These are phyloP conservation scores for Fusarium bulbicola DNA, from an alignment of 2,329 filamentous ascomycete species.

Conservation along the genomic window DNA sequence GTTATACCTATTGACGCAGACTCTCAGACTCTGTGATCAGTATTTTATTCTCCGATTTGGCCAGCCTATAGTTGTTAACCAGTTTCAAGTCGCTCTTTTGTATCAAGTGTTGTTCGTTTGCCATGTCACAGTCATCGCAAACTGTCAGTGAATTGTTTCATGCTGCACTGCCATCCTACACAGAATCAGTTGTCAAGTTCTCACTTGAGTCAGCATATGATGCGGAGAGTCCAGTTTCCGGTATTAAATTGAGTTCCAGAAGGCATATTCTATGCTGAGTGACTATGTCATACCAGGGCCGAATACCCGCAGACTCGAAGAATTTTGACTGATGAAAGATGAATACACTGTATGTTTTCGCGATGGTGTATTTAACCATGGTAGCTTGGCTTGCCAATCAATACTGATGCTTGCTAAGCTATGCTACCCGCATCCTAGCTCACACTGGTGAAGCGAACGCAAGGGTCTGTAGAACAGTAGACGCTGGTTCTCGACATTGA, in stretches of 20 bases:
- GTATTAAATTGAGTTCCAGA: background rate
- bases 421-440: slow-evolving; percentile 33
- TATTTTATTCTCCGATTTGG: background rate
- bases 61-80: background rate
- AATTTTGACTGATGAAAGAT: background rate
- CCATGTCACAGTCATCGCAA: slow-evolving; percentile 8
- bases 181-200: slow-evolving; percentile 24
- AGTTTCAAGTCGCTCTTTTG: background rate
- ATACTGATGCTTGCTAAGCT: slow-evolving; percentile 11
- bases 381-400: slow-evolving; percentile 10
- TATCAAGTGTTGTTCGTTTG: background rate
- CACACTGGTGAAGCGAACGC: slow-evolving; percentile 27
- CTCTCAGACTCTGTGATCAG: background rate
- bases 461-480: slow-evolving; percentile 16
- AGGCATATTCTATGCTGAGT: background rate
- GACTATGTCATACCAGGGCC: background rate
- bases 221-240: slow-evolving; percentile 15
- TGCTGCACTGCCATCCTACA: slow-evolving; percentile 16
- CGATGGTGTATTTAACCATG: slow-evolving; percentile 8
- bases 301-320: background rate
- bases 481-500: slow-evolving; percentile 28
- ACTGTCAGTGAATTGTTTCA: slow-evolving; percentile 11
- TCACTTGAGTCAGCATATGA: slow-evolving; percentile 15
- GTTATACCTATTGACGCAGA: background rate
- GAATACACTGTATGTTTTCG: background rate